Evolutionary conservation across 2,329 filamentous ascomycete species (phyloP).

Genomic region (Diaporthe sp.): DNA sequence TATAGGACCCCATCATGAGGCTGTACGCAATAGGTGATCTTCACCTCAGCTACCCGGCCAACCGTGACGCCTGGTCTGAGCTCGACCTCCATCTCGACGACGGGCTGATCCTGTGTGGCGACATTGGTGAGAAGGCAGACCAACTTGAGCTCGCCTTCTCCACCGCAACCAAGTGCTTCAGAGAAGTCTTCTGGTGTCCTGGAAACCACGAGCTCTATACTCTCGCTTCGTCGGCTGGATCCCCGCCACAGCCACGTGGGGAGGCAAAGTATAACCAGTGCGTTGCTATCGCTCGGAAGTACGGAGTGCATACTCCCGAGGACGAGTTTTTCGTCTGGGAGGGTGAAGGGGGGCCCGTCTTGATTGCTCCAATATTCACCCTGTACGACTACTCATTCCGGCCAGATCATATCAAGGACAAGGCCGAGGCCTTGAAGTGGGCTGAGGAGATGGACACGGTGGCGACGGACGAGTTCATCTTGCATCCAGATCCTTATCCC

Average conservation of each 20-base stretch:
- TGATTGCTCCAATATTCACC: constrained; percentile 70
- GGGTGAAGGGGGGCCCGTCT: constrained; percentile 61
- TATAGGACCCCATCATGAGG: constrained; percentile 39
- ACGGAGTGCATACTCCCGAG: constrained; percentile 68
- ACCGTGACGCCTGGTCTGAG: constrained; percentile 49
- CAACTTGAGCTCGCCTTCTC: constrained; percentile 54
- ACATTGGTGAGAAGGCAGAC: constrained; percentile 54
- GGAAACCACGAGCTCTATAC: constrained; percentile 73
- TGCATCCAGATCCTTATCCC: constrained; percentile 53
- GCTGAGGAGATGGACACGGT: constrained; percentile 53
- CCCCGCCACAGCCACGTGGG: constrained; percentile 56
- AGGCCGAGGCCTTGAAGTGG: constrained; percentile 60
- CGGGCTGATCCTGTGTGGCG: constrained; percentile 54
- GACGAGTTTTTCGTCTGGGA: constrained; percentile 69
- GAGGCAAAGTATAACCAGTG: constrained; percentile 69
- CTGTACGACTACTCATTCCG: constrained; percentile 73
- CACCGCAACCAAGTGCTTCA: constrained; percentile 49
- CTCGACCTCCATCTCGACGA: constrained; percentile 52
- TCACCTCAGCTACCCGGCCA: constrained; percentile 53
- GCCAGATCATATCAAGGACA: constrained; percentile 59
- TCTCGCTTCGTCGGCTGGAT: constrained; percentile 51
- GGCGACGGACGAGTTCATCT: constrained; percentile 55
- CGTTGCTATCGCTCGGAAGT: constrained; percentile 64
- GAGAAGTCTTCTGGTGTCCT: constrained; percentile 66
- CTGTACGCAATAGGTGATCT: constrained; percentile 56